These are phyloP conservation scores for Sphenostylis stenocarpa DNA, from an alignment of 306 rosid species.

Conservation along the genomic window DNA sequence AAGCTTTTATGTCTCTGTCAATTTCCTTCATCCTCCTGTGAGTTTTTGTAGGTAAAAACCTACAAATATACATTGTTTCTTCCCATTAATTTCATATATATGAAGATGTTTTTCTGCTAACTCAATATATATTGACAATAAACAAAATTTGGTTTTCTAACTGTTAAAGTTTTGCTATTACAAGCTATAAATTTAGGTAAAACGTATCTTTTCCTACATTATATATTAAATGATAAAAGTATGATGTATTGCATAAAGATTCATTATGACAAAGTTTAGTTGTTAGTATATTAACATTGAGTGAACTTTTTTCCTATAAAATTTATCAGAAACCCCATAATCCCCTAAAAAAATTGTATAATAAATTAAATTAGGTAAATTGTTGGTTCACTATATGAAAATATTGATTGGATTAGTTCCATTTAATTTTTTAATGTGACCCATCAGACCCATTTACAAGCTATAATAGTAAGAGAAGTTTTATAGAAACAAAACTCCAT, in stretches of 20 bases:
- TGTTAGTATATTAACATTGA: neutral
- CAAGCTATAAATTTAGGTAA: neutral
- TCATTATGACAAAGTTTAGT: neutral
- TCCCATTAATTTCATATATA: neutral
- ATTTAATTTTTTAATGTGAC: no score
- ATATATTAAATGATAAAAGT: neutral
- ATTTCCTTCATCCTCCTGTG: constrained; percentile 41
- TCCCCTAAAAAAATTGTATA: no score
- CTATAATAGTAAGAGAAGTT: no score
- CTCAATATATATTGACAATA: neutral
- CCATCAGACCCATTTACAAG: no score
- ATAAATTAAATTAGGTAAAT: no score
- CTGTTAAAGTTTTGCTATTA: neutral
- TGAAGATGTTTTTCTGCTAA: neutral
- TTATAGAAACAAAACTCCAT: neutral
- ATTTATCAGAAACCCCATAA: no score
- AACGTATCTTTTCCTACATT: neutral
- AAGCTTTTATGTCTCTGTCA: constrained; percentile 30
- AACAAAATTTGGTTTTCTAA: neutral
- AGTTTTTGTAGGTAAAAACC: constrained; percentile 45
- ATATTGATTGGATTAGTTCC: no score
- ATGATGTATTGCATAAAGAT: neutral
- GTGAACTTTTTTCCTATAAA: neutral
- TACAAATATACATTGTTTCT: constrained; percentile 4
- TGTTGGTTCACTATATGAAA: no score